Percentiles rank a stretch among this genome's conserved stretches.
Conservation (phyloP, 495 filamentous ascomycete genomes). For the Trichoderma orchidacearum region DNA sequence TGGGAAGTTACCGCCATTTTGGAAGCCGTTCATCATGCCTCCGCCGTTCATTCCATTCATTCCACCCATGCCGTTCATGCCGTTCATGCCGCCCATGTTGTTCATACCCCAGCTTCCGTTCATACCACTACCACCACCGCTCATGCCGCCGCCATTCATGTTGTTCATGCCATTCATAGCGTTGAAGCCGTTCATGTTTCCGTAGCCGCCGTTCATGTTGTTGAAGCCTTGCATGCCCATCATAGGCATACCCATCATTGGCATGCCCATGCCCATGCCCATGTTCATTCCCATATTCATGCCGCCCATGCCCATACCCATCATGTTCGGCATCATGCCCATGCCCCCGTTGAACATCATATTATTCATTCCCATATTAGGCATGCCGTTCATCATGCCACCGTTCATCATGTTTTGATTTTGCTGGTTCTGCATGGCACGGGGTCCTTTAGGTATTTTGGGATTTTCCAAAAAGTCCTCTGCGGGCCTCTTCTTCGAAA, state of each 20-base stretch:
- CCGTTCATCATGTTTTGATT: constrained; percentile 24
- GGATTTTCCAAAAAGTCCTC: constrained; percentile 56
- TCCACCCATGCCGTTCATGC: constrained; percentile 30
- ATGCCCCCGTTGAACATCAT: constrained; percentile 34
- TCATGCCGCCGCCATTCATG: constrained; percentile 29
- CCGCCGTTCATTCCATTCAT: constrained; percentile 20
- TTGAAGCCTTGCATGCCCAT: constrained; percentile 26
- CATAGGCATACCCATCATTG: constrained; percentile 7
- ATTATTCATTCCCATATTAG: constrained; percentile 25
- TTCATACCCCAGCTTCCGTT: constrained; percentile 12
- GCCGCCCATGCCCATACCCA: constrained; percentile 34
- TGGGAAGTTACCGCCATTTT: constrained; percentile 12
- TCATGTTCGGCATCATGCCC: constrained; percentile 24
- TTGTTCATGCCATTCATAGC: constrained; percentile 32
- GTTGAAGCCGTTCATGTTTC: too few species aligned
- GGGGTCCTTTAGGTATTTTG: constrained; percentile 46
- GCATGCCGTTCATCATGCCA: constrained; percentile 26
- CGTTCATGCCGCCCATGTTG: constrained; percentile 6
- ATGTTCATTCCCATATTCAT: constrained; percentile 7
- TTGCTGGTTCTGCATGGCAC: constrained; percentile 38
- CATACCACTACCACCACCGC: constrained; percentile 15
- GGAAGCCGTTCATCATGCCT: constrained; percentile 16
- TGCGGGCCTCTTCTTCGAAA: constrained; percentile 65
- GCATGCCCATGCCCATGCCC: constrained; percentile 11
- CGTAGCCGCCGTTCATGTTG: constrained; percentile 30